Evolutionary conservation across 805 yeast species (phyloP).

Genomic region (Kluyveromyces siamensis): DNA sequence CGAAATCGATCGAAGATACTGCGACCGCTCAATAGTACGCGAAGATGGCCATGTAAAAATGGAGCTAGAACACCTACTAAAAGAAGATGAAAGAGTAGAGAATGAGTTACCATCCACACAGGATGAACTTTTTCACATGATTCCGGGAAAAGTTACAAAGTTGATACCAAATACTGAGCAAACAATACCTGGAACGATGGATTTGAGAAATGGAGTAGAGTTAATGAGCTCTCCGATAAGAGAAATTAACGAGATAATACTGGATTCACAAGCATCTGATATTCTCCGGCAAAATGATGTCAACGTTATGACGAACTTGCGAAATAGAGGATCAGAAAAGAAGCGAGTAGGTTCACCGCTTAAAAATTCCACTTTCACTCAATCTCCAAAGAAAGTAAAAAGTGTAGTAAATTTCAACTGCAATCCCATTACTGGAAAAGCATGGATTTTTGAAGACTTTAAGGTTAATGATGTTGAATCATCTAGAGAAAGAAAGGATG

Average conservation of each 20-base stretch:
- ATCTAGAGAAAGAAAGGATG: slow-evolving; percentile 9
- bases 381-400: background rate
- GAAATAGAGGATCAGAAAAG: background rate
- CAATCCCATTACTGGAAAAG: slow-evolving; percentile 21
- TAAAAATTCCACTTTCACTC: background rate
- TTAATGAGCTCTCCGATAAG: slow-evolving; percentile 7
- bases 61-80: background rate
- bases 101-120: slow-evolving; percentile 1
- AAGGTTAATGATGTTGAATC: slow-evolving; percentile 17
- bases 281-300: slow-evolving; percentile 1
- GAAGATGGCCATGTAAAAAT: background rate
- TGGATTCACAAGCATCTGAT: slow-evolving; percentile 2
- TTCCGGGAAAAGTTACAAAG: background rate
- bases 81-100: background rate
- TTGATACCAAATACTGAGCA: background rate
- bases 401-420: slow-evolving; percentile 10
- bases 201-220: background rate
- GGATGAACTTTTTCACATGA: background rate
- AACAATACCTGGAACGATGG: slow-evolving; percentile 4
- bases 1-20: slow-evolving; percentile 1
- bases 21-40: background rate
- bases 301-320: background rate
- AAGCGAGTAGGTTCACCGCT: background rate
- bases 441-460: slow-evolving; percentile 30
- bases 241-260: slow-evolving; percentile 1